These are phyloP conservation scores for Endoconidiophora polonica DNA, from an alignment of 2,329 filamentous ascomycete genomes.

Conservation along the genomic window DNA sequence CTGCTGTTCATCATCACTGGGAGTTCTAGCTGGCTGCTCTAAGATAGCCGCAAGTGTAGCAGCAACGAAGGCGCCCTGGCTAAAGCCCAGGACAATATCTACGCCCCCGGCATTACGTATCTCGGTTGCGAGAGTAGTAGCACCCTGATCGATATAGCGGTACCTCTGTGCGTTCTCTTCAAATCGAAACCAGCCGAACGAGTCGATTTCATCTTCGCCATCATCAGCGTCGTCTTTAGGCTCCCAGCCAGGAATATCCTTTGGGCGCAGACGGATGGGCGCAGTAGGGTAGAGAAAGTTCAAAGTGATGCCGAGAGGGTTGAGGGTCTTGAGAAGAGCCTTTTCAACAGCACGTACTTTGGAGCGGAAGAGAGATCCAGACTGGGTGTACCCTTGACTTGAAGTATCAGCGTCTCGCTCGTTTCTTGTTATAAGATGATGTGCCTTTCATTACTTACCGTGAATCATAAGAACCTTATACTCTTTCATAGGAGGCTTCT, in stretches of 20 bases:
- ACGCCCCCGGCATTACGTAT: conserved; percentile 50
- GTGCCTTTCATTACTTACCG: conserved; percentile 26
- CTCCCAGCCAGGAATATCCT: conserved; percentile 54
- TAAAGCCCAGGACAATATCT: conserved; percentile 69
- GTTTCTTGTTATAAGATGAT: not conserved
- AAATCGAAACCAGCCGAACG: conserved; percentile 70
- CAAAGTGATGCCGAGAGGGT: conserved; percentile 35
- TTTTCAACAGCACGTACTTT: conserved; percentile 84
- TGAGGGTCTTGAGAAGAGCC: conserved; percentile 55
- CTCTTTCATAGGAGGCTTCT: conserved; percentile 24
- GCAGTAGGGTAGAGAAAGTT: conserved; percentile 52
- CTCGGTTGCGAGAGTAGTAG: conserved; percentile 43
- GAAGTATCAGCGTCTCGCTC: not conserved
- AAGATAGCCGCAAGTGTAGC: conserved; percentile 57
- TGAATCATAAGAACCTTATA: conserved; percentile 65
- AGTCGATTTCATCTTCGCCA: conserved; percentile 32
- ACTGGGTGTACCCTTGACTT: conserved; percentile 67
- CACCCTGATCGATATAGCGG: conserved; percentile 49
- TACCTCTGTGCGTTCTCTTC: conserved; percentile 50
- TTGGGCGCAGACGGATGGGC: conserved; percentile 43
- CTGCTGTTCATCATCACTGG: conserved; percentile 17
- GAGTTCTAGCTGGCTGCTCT: conserved; percentile 31
- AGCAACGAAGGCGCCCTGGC: conserved; percentile 59
- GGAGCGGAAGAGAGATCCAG: conserved; percentile 64
- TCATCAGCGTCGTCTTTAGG: conserved; percentile 25